A percentile compares a stretch with the other conserved stretches of the same genome.
Evolutionary conservation across 2,329 filamentous ascomycete genomes (phyloP).

Genomic region (Fusarium pseudograminearum): DNA sequence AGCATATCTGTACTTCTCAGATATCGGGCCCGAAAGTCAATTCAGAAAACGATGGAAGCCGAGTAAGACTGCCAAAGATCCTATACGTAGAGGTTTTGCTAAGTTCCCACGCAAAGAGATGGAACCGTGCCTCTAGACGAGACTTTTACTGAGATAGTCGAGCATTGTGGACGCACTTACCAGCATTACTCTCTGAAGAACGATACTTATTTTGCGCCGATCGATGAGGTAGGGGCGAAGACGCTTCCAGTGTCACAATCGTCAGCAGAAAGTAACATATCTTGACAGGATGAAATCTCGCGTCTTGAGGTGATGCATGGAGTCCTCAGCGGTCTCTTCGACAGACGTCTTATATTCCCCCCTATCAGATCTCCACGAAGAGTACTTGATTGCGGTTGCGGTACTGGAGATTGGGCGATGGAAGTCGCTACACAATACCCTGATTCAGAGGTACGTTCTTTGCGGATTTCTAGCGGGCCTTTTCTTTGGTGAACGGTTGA

Average conservation of each 20-base stretch:
- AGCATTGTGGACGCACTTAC: slow-evolving; percentile 72
- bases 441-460: slow-evolving; percentile 68
- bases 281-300: slow-evolving; percentile 73
- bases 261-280: slow-evolving; percentile 25
- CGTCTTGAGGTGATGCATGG: slow-evolving; percentile 73
- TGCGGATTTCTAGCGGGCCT: background rate
- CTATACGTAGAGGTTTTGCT: slow-evolving; percentile 36
- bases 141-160: slow-evolving; percentile 68
- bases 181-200: slow-evolving; percentile 76
- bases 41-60: slow-evolving; percentile 46
- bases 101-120: slow-evolving; percentile 54
- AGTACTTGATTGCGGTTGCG: slow-evolving; percentile 79
- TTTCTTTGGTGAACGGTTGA: background rate
- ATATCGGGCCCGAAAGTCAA: slow-evolving; percentile 12
- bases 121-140: slow-evolving; percentile 68
- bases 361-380: slow-evolving; percentile 67
- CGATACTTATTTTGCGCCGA: slow-evolving; percentile 73
- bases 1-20: slow-evolving; percentile 19
- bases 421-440: slow-evolving; percentile 75
- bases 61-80: slow-evolving; percentile 47
- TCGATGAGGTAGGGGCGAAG: slow-evolving; percentile 72
- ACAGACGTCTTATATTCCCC: slow-evolving; percentile 77
- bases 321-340: slow-evolving; percentile 73
- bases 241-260: background rate
- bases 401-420: slow-evolving; percentile 76